Percentiles rank a stretch among this genome's conserved stretches.
phyloP scores from a whole-genome alignment of 495 filamentous ascomycete genomes.

The Tuber microsphaerosporum region DNA sequence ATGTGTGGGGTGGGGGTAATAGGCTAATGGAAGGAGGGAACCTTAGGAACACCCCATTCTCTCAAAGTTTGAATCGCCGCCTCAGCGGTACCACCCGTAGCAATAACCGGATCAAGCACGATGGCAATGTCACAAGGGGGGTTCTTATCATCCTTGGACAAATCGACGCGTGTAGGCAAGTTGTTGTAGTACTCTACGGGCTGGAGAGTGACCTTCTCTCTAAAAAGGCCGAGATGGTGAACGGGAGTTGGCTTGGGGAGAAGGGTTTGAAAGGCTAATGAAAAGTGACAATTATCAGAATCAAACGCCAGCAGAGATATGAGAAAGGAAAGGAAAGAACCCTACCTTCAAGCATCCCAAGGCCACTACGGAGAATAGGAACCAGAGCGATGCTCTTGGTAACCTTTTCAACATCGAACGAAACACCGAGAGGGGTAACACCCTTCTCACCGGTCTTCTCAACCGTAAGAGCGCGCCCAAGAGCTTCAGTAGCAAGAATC shows the following conservation, averaged over 20 bases:
- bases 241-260: constrained; percentile 75
- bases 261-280: constrained; percentile 66
- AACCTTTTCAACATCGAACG: constrained; percentile 56
- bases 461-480: constrained; percentile 56
- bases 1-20: not conserved
- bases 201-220: constrained; percentile 72
- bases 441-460: constrained; percentile 48
- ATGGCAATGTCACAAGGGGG: constrained; percentile 57
- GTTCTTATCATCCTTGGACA: constrained; percentile 44
- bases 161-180: constrained; percentile 63
- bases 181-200: constrained; percentile 99
- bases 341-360: constrained; percentile 80
- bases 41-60: constrained; percentile 80
- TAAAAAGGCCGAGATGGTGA: constrained; percentile 89
- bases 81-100: constrained; percentile 80
- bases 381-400: constrained; percentile 64
- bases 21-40: constrained; percentile 1
- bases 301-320: not conserved
- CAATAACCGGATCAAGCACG: constrained; percentile 85
- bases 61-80: constrained; percentile 82
- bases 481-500: constrained; percentile 75
- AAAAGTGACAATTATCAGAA: not conserved
- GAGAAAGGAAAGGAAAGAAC: constrained; percentile 43
- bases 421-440: constrained; percentile 63
- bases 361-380: constrained; percentile 80